A percentile compares a stretch with the other conserved stretches of the same genome.
Evolutionary conservation across 805 yeast genomes (phyloP).

Genomic region (Yueomyces sp.): DNA sequence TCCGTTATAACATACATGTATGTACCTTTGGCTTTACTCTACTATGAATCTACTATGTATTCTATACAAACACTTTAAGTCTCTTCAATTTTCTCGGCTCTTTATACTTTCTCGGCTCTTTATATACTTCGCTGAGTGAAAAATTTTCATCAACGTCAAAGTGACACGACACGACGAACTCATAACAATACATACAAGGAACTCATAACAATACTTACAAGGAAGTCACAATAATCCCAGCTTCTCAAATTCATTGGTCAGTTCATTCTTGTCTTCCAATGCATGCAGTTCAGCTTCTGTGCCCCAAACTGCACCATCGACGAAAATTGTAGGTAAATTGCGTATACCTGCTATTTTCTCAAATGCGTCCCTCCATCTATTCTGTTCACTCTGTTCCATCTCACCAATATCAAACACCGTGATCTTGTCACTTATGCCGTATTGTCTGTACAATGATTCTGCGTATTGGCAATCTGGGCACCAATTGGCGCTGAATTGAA

Average conservation of each 20-base stretch:
- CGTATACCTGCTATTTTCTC: slow-evolving; percentile 19
- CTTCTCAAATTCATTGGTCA: slow-evolving; percentile 15
- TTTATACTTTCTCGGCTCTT: not conserved
- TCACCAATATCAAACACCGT: slow-evolving; percentile 36
- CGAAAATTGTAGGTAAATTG: slow-evolving; percentile 23
- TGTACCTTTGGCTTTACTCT: no score
- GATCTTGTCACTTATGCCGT: slow-evolving; percentile 36
- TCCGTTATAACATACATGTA: no score
- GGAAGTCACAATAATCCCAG: slow-evolving; percentile 10
- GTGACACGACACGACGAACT: not conserved
- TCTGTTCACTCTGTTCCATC: slow-evolving; percentile 14
- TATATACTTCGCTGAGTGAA: not conserved
- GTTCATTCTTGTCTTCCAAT: slow-evolving; percentile 14
- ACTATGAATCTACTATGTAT: no score
- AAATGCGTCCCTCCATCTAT: slow-evolving; percentile 22
- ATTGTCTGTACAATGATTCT: slow-evolving; percentile 38
- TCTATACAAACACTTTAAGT: not conserved
- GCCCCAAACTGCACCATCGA: slow-evolving; percentile 22
- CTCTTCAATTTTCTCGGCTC: not conserved
- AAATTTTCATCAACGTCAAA: not conserved
- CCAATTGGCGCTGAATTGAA: slow-evolving; percentile 61
- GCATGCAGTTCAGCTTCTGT: slow-evolving; percentile 22
- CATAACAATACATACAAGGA: not conserved
- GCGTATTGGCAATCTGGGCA: slow-evolving; percentile 70
- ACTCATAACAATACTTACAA: no score